Percentiles rank a stretch among this genome's conserved stretches.
Conservation (phyloP, 352 stramenopile genomes). For the Pythium rhizo-oryzae region DNA sequence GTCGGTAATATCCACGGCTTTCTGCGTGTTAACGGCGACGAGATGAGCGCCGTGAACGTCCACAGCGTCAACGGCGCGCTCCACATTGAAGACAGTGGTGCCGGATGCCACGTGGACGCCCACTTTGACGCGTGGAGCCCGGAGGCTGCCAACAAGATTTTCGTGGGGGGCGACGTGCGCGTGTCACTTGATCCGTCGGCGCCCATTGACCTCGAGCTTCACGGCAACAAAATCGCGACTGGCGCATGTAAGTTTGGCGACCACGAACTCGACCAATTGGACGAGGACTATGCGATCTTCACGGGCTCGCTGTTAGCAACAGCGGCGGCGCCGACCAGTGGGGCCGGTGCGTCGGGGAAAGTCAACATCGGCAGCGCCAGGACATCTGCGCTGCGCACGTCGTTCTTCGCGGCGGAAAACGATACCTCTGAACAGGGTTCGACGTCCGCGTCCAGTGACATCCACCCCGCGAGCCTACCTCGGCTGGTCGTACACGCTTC, state of each 20-base stretch:
- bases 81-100: slow-evolving; percentile 73
- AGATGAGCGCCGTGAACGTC: slow-evolving; percentile 48
- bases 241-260: slow-evolving; percentile 48
- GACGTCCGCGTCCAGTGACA: slow-evolving; percentile 8
- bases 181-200: slow-evolving; percentile 70
- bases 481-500: slow-evolving; percentile 28
- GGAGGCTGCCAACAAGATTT: slow-evolving; percentile 55
- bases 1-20: slow-evolving; percentile 79
- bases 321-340: slow-evolving; percentile 8
- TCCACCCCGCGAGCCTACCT: slow-evolving; percentile 13
- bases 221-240: slow-evolving; percentile 52
- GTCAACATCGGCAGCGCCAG: slow-evolving; percentile 79
- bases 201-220: slow-evolving; percentile 62
- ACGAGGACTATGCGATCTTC: slow-evolving; percentile 77
- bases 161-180: slow-evolving; percentile 59
- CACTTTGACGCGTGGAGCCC: slow-evolving; percentile 77
- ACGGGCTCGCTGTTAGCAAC: slow-evolving; percentile 47
- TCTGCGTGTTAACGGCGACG: slow-evolving; percentile 55
- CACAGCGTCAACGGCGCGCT: slow-evolving; percentile 71
- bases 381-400: slow-evolving; percentile 70
- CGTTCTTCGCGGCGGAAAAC: slow-evolving; percentile 66
- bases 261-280: slow-evolving; percentile 66
- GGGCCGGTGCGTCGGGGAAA: slow-evolving; percentile 48
- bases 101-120: slow-evolving; percentile 48
- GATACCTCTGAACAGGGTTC: slow-evolving; percentile 9